Conservation (phyloP, 148 eudicot species). For the Heliamphora exappendiculata region DNA sequence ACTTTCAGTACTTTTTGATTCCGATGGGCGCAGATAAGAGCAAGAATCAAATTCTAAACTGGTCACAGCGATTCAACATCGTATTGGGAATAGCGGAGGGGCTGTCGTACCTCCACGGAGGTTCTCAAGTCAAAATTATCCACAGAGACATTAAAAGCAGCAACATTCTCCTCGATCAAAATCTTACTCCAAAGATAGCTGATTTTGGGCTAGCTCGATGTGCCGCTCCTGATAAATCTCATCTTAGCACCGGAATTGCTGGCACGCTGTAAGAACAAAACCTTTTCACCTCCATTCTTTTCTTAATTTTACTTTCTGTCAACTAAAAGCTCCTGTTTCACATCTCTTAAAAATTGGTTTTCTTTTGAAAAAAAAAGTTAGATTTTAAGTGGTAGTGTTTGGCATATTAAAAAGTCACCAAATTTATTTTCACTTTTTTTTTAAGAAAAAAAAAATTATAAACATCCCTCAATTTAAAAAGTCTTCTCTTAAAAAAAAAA, state of each 20-base stretch:
- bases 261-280: slow-evolving; percentile 19
- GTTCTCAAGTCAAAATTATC: slow-evolving; percentile 16
- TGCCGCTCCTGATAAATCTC: slow-evolving; percentile 13
- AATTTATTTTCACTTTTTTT: too few relatives aligned
- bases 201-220: slow-evolving; percentile 24
- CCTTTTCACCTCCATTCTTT: too few relatives aligned
- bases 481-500: too few relatives aligned
- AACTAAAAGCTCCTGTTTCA: too few relatives aligned
- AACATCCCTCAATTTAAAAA: too few relatives aligned
- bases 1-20: background rate
- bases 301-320: too few relatives aligned
- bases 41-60: slow-evolving; percentile 1
- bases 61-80: slow-evolving; percentile 16
- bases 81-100: slow-evolving; percentile 23
- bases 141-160: slow-evolving; percentile 22
- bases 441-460: too few relatives aligned
- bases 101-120: slow-evolving; percentile 18
- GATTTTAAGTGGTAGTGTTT: too few relatives aligned
- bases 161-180: slow-evolving; percentile 19
- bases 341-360: too few relatives aligned
- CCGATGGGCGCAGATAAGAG: slow-evolving; percentile 6
- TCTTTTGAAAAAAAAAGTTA: too few relatives aligned
- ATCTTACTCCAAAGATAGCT: slow-evolving; percentile 20
- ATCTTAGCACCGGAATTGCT: slow-evolving; percentile 14
- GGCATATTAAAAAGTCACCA: too few relatives aligned